Evolutionary conservation across 164 flowering plant genomes (phyloP), one percentile per base, ranked within the genome.

Genomic region (Tetracentron sinense): DNA sequence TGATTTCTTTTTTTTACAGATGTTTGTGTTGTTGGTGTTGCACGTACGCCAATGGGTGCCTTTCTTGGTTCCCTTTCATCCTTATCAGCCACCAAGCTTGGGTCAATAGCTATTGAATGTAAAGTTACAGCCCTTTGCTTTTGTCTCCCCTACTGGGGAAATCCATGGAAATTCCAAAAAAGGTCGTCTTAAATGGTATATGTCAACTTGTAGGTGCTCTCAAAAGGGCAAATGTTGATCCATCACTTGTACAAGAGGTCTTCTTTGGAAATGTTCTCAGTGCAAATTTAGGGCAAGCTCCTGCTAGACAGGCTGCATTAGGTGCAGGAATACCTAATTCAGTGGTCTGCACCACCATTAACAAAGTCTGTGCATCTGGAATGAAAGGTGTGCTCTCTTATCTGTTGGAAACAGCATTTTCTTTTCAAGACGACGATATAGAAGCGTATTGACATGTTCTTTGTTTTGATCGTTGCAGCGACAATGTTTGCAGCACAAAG

Each of bases 221-320:
- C 42, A 80, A 78, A 64, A 84, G 90, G 73, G 92, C 98, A 42
- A 84, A 79, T 65, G 74, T 94, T 50, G 92, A 89, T 71, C 88
- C 97, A 50, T 70, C 85, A 14, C 81, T 85, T 25, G 98, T 94
- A 52, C 87, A 94, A 82, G 98, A 94, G 78, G 96, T 94, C 7
- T 87, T 82, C 74, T 94, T 94, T 75, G 98, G 98, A 29, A 94
- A 94, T 77, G 98, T 94, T 66, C 79, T 94, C 27, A 87, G 95
- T 72, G 98, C 97, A 42, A 94, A 94, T 81, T 75, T 94, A 62
- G 98, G 98, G 29, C 98, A 94, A 69, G 97, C 98, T 63, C 98
- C 98, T 38, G 97, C 98, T 54, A 84, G 96, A 63, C 98, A 94
- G 75, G 98, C 97, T 70, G 97, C 98, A 4, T 64, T 91, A 54